Conservation (phyloP, 129 eudicot species). For the Arctium lappa region DNA sequence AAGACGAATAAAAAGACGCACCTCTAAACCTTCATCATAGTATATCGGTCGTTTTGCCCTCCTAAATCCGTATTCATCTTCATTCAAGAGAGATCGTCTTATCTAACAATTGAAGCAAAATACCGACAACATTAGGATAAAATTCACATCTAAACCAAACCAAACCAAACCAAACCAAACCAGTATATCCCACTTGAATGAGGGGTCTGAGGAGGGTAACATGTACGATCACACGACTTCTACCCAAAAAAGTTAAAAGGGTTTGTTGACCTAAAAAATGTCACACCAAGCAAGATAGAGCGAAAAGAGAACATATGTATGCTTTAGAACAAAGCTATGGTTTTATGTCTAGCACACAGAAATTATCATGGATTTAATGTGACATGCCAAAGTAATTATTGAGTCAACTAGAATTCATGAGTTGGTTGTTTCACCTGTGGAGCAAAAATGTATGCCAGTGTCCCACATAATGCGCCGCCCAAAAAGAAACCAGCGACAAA, state of each 20-base stretch:
- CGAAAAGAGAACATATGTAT: background rate
- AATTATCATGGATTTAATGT: background rate
- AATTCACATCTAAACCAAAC: background rate
- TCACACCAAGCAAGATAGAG: background rate
- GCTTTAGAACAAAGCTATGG: background rate
- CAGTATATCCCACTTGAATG: background rate
- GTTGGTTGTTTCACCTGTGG: slow-evolving; percentile 63
- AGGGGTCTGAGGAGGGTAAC: background rate
- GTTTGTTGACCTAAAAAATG: too few species aligned
- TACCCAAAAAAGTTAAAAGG: too few species aligned
- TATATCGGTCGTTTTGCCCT: slow-evolving; percentile 75
- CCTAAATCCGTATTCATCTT: slow-evolving; percentile 81
- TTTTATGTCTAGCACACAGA: background rate
- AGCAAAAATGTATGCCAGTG: slow-evolving; percentile 75
- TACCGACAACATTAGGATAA: background rate
- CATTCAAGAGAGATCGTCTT: slow-evolving; percentile 74
- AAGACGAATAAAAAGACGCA: slow-evolving; percentile 5
- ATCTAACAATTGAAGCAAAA: slow-evolving; percentile 36
- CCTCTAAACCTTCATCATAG: slow-evolving; percentile 93
- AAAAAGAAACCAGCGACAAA: slow-evolving; percentile 77
- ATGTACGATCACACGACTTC: too few species aligned
- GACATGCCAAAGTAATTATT: background rate
- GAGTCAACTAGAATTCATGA: background rate
- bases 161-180: background rate
- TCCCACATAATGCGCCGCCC: slow-evolving; percentile 89